Conservation (phyloP, 495 filamentous ascomycete species). For the Schizothecium vesticola region DNA sequence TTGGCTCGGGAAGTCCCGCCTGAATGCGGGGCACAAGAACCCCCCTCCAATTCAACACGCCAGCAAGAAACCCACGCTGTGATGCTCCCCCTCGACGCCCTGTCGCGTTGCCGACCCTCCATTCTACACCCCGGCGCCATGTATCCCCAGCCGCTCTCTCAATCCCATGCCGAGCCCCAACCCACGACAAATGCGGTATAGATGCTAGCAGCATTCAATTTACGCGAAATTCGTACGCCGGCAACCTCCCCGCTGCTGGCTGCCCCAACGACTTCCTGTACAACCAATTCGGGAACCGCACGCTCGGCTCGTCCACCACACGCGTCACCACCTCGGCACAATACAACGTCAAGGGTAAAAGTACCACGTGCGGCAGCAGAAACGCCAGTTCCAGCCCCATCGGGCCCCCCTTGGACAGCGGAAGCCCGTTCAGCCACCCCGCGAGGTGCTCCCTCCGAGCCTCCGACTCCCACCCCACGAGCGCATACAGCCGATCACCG, state of each 20-base stretch:
- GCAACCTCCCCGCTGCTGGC: conserved; percentile 9
- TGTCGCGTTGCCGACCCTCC: too few species aligned
- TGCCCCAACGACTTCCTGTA: conserved; percentile 33
- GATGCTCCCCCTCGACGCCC: too few species aligned
- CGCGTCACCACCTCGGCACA: conserved; percentile 51
- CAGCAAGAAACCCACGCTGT: too few species aligned
- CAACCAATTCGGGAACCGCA: conserved; percentile 49
- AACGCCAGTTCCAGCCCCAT: conserved; percentile 52
- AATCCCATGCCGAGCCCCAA: not conserved
- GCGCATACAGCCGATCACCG: conserved; percentile 45
- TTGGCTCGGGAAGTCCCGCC: too few species aligned
- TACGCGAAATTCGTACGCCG: not conserved
- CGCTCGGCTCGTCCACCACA: conserved; percentile 51
- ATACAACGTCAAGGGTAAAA: conserved; percentile 54
- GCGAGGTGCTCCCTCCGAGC: conserved; percentile 32
- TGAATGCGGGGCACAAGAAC: too few species aligned
- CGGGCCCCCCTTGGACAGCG: conserved; percentile 45
- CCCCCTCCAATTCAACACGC: too few species aligned
- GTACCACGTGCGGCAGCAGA: conserved; percentile 47
- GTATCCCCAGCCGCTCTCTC: too few species aligned
- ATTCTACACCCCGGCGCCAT: too few species aligned
- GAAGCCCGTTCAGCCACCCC: conserved; percentile 42
- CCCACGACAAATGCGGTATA: not conserved
- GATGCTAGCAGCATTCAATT: too few species aligned
- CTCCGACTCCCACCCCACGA: conserved; percentile 44